Evolutionary conservation across 2,329 filamentous ascomycete genomes (phyloP), one percentile per base, ranked within the genome.

Genomic region (Fusarium sp.): DNA sequence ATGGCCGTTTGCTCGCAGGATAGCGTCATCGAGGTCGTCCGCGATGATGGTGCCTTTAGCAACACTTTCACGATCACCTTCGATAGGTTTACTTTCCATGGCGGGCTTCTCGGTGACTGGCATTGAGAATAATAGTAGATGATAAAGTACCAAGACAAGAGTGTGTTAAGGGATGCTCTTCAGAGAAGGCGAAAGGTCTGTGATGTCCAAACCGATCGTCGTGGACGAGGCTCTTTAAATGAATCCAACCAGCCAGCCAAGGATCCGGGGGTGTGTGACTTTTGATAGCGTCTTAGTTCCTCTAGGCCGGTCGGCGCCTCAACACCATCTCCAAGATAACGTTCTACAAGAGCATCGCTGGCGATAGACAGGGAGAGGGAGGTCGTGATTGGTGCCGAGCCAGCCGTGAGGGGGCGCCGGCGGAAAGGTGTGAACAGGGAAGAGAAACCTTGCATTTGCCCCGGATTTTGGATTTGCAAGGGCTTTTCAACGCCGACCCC

Each of bases 1-100:
- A n/a, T 71, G 68, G 6, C 68, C 68, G 20, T 71, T 68, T 35
- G 68, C 68, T 18, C 61, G 11, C 16, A 71, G 65, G 33, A 68
- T 35, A 8, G 65, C 65, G 47, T 71, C 61, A 18, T 71, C 68
- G 18, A 70, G 31, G 33, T 70, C 61, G 13, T 36, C 65, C 0
- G 29, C 38, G 11, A 70, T 11, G 5, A 70, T 59, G n/a, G 22
- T 65, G 14, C 68, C 68, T 13, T 27, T 38, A 14, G 68, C 54
- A 33, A 68, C 52, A 20, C 65, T 68, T 20, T 65, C 60, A 36
- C 16, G 42, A 29, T 69, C 67, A 7, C 25, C 33, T 4, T 66
- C 50, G 10, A 29, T 38, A 16, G 35, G 42, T 63, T 66, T 36
- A 13, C 14, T 27, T 22, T 63, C 52, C 40, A 64, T 59, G 22